Conservation (phyloP, 306 rosid species). For the Dicorynia guianensis region DNA sequence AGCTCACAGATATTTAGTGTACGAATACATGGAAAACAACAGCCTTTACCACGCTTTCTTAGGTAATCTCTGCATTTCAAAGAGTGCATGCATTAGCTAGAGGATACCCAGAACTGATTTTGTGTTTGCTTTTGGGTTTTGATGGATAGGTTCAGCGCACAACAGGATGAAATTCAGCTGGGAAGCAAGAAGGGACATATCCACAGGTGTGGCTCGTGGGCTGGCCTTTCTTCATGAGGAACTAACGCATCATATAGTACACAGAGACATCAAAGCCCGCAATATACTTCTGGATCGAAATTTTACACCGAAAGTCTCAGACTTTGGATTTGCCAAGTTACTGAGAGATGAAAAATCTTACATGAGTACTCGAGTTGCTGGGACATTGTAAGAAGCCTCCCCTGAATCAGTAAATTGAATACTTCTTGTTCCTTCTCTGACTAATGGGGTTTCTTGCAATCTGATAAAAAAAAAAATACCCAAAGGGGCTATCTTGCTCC, state of each 20-base stretch:
- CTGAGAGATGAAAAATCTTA: constrained; percentile 68
- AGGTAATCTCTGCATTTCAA: constrained; percentile 48
- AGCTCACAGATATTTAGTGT: constrained; percentile 73
- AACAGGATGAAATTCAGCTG: constrained; percentile 70
- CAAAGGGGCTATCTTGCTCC: constrained; percentile 95
- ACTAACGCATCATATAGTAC: constrained; percentile 75
- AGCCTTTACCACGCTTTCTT: constrained; percentile 70
- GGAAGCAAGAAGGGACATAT: constrained; percentile 63
- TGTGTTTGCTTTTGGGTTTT: constrained; percentile 21
- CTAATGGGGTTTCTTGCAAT: constrained; percentile 34
- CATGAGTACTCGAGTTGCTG: constrained; percentile 90
- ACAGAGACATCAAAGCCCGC: constrained; percentile 85
- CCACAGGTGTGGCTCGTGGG: constrained; percentile 79
- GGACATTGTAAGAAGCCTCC: constrained; percentile 76
- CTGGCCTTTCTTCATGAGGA: constrained; percentile 82
- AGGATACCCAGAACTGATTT: not conserved
- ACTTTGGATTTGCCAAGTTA: constrained; percentile 84
- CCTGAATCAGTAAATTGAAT: constrained; percentile 1
- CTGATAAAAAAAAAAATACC: not conserved
- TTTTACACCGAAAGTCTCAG: constrained; percentile 75
- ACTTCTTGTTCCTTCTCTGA: not conserved
- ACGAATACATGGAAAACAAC: constrained; percentile 90
- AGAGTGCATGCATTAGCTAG: not conserved
- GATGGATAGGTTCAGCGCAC: constrained; percentile 63
- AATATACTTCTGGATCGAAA: constrained; percentile 81